A percentile compares a stretch with the other conserved stretches of the same genome.
Conservation (phyloP, 139 green algal species). For the Edaphochlamys debaryana region DNA sequence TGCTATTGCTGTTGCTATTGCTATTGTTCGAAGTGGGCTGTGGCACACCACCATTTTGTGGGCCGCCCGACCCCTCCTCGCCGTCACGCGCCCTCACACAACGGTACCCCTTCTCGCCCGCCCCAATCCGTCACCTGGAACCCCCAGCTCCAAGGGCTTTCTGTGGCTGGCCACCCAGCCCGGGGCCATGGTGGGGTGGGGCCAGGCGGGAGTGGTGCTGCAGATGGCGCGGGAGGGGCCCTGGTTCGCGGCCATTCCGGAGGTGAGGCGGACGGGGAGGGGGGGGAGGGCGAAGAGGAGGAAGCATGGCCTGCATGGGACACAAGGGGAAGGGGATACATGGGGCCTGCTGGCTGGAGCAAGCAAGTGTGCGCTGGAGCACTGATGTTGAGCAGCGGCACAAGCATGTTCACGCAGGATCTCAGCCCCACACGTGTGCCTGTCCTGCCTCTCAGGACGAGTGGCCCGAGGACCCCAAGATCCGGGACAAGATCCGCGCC, state of each 20-base stretch:
- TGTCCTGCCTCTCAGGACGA: background rate
- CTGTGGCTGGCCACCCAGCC: constrained; percentile 67
- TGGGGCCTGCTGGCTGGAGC: background rate
- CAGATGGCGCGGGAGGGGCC: constrained; percentile 36
- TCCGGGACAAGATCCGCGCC: constrained; percentile 40
- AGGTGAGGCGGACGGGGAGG: background rate
- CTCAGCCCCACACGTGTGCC: too few relatives aligned
- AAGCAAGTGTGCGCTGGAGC: background rate
- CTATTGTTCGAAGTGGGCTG: background rate
- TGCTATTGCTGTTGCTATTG: background rate
- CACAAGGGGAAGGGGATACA: too few relatives aligned
- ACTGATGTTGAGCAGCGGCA: background rate
- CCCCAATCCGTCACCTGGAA: too few relatives aligned
- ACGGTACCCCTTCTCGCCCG: too few relatives aligned
- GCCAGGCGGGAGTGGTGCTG: constrained; percentile 64
- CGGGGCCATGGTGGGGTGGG: constrained; percentile 67
- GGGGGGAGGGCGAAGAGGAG: background rate
- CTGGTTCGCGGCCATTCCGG: constrained; percentile 61
- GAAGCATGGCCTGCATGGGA: background rate
- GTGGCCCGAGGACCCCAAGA: constrained; percentile 34
- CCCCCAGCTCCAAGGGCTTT: constrained; percentile 69
- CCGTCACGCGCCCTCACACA: too few relatives aligned
- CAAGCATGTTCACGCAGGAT: too few relatives aligned
- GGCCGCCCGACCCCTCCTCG: too few relatives aligned
- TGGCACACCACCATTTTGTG: too few relatives aligned